Evolutionary conservation across 257 asterid species (phyloP).

Genomic region (Capsicum baccatum): DNA sequence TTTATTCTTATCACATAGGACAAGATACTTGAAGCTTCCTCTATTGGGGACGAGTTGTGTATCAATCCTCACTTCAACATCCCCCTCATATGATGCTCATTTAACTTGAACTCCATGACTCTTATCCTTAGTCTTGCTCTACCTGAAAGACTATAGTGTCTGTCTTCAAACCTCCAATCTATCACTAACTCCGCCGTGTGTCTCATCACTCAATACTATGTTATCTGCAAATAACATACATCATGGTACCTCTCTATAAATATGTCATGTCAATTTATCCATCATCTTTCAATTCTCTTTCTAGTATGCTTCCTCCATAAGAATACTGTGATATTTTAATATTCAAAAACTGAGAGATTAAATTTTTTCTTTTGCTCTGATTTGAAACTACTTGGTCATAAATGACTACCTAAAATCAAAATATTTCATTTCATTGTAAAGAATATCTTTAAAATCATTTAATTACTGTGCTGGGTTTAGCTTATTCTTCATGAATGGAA

Average conservation of each 20-base stretch:
- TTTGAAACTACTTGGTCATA: background rate
- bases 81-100: background rate
- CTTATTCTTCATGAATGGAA: slow-evolving; percentile 8
- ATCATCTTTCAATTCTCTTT: background rate
- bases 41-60: background rate
- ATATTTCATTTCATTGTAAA: background rate
- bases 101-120: background rate
- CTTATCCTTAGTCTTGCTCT: background rate
- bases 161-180: background rate
- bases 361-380: slow-evolving; percentile 21
- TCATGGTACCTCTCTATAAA: background rate
- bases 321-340: too few relatives aligned
- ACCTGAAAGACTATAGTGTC: background rate
- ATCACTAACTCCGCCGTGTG: background rate
- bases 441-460: background rate
- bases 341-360: background rate
- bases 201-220: background rate
- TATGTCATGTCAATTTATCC: background rate
- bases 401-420: background rate
- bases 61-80: background rate
- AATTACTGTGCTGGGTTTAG: background rate
- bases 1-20: background rate
- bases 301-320: too few relatives aligned
- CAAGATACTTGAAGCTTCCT: background rate
- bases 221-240: too few relatives aligned